phyloP scores from a whole-genome alignment of 352 stramenopile genomes.

The Blastocystis sp. region DNA sequence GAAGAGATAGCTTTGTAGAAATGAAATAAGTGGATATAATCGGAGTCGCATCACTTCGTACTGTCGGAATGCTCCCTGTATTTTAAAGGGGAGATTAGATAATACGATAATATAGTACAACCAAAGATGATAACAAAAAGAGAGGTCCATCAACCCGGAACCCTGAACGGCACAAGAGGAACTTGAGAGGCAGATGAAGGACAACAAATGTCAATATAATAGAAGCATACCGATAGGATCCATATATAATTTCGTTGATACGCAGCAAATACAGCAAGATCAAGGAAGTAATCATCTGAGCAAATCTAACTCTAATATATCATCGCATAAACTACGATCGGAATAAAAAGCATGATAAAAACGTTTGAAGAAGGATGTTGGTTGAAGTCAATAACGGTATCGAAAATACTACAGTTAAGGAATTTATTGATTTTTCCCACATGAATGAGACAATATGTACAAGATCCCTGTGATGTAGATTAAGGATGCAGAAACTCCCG shows the following conservation, averaged over 20 bases:
- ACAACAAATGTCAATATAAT: neutral
- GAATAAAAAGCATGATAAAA: neutral
- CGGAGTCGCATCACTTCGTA: neutral
- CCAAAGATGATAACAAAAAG: neutral
- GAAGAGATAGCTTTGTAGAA: conserved; percentile 2
- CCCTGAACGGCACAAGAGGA: neutral
- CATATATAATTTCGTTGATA: conserved; percentile 4
- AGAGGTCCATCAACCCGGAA: neutral
- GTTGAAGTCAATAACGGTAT: too few relatives aligned
- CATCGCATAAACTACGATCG: neutral
- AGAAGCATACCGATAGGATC: conserved; percentile 11
- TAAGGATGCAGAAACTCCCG: too few relatives aligned
- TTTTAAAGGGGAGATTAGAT: neutral
- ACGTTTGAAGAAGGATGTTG: too few relatives aligned
- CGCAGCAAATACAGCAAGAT: neutral
- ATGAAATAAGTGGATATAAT: neutral
- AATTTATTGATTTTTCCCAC: too few relatives aligned
- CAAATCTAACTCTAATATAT: neutral
- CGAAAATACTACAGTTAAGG: too few relatives aligned
- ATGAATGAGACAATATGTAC: too few relatives aligned
- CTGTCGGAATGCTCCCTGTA: neutral
- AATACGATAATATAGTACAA: neutral
- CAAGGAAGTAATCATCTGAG: neutral
- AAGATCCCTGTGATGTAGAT: too few relatives aligned
- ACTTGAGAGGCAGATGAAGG: conserved; percentile 23